Evolutionary conservation across 805 yeast genomes (phyloP).

Genomic region (Suhomyces sp.): DNA sequence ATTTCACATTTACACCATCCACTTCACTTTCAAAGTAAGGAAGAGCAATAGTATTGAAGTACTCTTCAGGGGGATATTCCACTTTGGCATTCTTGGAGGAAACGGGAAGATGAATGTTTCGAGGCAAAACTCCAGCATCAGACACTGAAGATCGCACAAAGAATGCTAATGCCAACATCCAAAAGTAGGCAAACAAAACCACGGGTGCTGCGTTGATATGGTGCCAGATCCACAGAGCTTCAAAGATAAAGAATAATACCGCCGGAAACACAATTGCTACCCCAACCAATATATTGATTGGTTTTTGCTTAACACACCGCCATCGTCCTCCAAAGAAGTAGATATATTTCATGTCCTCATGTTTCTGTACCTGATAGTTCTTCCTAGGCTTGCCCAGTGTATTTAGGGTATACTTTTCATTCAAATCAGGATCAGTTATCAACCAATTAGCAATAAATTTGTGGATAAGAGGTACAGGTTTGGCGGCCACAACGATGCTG

Average conservation of each 20-base stretch:
- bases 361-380: slow-evolving; percentile 47
- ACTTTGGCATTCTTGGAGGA: slow-evolving; percentile 6
- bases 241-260: slow-evolving; percentile 50
- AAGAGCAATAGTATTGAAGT: slow-evolving; percentile 22
- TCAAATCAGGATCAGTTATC: slow-evolving; percentile 22
- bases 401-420: slow-evolving; percentile 1
- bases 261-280: slow-evolving; percentile 41
- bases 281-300: slow-evolving; percentile 39
- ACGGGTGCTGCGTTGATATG: slow-evolving; percentile 55
- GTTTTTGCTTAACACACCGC: slow-evolving; percentile 42
- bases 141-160: slow-evolving; percentile 54
- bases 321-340: slow-evolving; percentile 69
- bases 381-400: slow-evolving; percentile 6
- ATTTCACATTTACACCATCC: slow-evolving; percentile 47
- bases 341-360: slow-evolving; percentile 32
- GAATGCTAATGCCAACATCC: slow-evolving; percentile 49
- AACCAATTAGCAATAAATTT: slow-evolving; percentile 24
- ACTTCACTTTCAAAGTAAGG: slow-evolving; percentile 19
- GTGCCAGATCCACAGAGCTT: slow-evolving; percentile 56
- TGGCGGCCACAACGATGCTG: background rate
- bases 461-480: slow-evolving; percentile 5
- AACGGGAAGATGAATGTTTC: slow-evolving; percentile 55
- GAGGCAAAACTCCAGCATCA: slow-evolving; percentile 73
- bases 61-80: slow-evolving; percentile 14
- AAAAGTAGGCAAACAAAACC: slow-evolving; percentile 56